A percentile compares a stretch with the other conserved stretches of the same genome.
phyloP scores from a whole-genome alignment of 306 rosid genomes.

The Trichosanthes truncata region DNA sequence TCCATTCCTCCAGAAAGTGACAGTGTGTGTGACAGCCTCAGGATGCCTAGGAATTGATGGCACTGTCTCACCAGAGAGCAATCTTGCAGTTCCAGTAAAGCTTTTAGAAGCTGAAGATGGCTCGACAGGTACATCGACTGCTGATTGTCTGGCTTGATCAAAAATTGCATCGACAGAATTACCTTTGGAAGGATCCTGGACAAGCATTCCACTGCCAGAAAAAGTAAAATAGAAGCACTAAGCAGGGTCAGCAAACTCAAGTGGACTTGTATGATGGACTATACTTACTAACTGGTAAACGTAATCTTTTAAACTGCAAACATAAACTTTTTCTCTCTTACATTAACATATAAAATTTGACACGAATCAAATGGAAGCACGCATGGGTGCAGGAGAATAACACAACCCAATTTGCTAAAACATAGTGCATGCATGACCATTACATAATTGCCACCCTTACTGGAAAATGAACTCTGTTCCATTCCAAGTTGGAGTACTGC shows the following conservation, averaged over 20 bases:
- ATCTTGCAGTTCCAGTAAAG: conserved; percentile 72
- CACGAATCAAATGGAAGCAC: background rate
- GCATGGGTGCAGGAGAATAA: background rate
- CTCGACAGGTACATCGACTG: conserved; percentile 36
- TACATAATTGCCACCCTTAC: background rate
- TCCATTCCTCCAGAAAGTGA: conserved; percentile 90
- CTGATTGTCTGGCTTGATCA: conserved; percentile 43
- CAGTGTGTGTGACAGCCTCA: conserved; percentile 31
- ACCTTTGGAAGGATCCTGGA: conserved; percentile 61
- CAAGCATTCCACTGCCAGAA: conserved; percentile 83
- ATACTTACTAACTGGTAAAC: background rate
- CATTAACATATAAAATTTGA: background rate
- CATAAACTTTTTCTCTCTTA: background rate
- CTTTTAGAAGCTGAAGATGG: conserved; percentile 47
- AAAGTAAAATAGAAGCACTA: background rate
- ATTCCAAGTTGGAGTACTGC: background rate
- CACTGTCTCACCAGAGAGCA: conserved; percentile 72
- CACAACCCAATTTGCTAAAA: background rate
- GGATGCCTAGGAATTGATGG: conserved; percentile 52
- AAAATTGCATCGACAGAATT: conserved; percentile 59
- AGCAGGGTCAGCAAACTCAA: background rate
- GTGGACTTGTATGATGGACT: background rate
- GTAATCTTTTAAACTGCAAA: background rate
- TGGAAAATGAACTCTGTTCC: background rate
- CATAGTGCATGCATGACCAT: background rate